Conservation (phyloP, 2,329 filamentous ascomycete species). For the Raffaelea ambrosiae region DNA sequence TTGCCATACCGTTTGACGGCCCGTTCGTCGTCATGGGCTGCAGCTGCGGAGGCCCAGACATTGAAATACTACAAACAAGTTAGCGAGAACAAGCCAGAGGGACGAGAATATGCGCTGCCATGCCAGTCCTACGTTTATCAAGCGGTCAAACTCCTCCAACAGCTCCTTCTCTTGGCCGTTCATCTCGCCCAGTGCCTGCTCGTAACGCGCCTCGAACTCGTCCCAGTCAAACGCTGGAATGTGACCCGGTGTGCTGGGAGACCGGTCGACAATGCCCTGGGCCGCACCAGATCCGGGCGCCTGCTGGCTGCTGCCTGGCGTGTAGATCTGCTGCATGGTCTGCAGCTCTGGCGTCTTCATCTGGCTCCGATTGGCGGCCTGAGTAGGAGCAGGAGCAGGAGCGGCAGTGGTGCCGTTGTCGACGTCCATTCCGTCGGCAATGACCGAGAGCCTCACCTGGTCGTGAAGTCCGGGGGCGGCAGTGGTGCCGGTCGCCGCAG, state of each 20-base stretch:
- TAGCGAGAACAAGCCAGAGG: neutral
- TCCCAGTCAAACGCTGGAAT: slow-evolving; percentile 64
- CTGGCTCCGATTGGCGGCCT: slow-evolving; percentile 12
- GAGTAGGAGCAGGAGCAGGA: neutral
- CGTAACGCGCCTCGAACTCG: slow-evolving; percentile 63
- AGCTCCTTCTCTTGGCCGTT: slow-evolving; percentile 56
- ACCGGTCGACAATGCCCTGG: slow-evolving; percentile 16
- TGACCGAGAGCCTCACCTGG: neutral
- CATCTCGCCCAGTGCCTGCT: slow-evolving; percentile 54
- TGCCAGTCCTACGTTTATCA: slow-evolving; percentile 58
- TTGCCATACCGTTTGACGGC: slow-evolving; percentile 74
- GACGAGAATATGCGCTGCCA: slow-evolving; percentile 6
- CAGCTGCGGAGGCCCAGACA: slow-evolving; percentile 67
- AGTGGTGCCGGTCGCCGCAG: neutral
- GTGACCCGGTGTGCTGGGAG: slow-evolving; percentile 41
- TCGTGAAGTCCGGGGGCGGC: neutral
- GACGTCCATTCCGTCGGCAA: slow-evolving; percentile 12
- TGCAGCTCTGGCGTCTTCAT: slow-evolving; percentile 29
- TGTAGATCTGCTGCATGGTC: slow-evolving; percentile 1
- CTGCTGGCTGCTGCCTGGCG: neutral
- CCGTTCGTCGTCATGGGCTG: slow-evolving; percentile 65
- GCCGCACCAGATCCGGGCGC: no score
- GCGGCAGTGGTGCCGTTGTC: slow-evolving; percentile 8
- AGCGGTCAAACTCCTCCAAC: slow-evolving; percentile 55
- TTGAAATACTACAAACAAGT: slow-evolving; percentile 57